Evolutionary conservation across 2,329 filamentous ascomycete genomes (phyloP).

Genomic region (Aplosporella prunicola): DNA sequence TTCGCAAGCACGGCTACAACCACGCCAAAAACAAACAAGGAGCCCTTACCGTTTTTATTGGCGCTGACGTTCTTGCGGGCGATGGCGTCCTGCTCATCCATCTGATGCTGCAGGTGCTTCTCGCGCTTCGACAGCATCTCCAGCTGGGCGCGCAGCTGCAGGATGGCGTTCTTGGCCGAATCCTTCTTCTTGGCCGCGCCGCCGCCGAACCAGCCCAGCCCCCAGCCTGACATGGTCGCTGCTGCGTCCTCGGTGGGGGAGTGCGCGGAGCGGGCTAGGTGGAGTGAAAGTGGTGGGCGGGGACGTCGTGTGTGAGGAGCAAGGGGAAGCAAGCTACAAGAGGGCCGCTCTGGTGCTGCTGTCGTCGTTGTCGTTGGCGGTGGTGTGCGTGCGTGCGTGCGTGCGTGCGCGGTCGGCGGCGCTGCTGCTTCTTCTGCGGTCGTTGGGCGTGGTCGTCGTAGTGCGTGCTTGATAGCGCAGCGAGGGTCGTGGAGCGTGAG

Average conservation of each 20-base stretch:
- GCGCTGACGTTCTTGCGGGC: constrained; percentile 79
- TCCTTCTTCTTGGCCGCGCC: constrained; percentile 81
- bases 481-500: too few species aligned
- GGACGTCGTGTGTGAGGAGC: not conserved
- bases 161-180: constrained; percentile 91
- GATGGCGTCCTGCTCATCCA: constrained; percentile 81
- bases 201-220: constrained; percentile 76
- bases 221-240: constrained; percentile 35
- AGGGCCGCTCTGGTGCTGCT: too few species aligned
- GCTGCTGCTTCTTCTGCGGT: too few species aligned
- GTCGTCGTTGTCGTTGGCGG: too few species aligned
- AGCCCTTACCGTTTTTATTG: constrained; percentile 76
- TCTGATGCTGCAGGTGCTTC: constrained; percentile 80
- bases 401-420: too few species aligned
- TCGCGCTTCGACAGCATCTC: constrained; percentile 98
- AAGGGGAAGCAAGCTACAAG: too few species aligned
- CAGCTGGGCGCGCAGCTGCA: constrained; percentile 75
- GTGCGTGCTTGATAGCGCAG: too few species aligned
- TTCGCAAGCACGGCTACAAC: too few species aligned
- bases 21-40: too few species aligned
- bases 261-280: too few species aligned
- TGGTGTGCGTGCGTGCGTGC: too few species aligned
- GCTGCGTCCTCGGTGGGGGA: not conserved
- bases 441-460: too few species aligned
- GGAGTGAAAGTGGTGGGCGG: constrained; percentile 3